Percentiles rank a stretch among this genome's conserved stretches.
These are phyloP conservation scores for Claviceps monticola DNA, from an alignment of 2,329 filamentous ascomycete species.

Conservation along the genomic window DNA sequence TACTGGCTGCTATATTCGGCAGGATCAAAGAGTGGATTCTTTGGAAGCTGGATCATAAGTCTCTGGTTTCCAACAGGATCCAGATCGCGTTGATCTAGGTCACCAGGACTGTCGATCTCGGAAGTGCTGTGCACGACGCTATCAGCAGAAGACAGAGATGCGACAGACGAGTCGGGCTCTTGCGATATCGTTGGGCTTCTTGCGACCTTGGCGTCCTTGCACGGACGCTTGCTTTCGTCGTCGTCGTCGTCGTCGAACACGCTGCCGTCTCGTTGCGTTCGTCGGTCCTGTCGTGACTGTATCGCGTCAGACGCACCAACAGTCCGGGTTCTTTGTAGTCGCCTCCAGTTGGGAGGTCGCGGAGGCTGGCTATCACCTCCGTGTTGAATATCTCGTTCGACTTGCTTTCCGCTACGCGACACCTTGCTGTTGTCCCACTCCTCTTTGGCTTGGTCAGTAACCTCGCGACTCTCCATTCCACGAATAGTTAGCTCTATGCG, in stretches of 20 bases:
- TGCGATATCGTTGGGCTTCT: constrained; percentile 14
- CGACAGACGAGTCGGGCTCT: constrained; percentile 17
- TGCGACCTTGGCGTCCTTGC: constrained; percentile 11
- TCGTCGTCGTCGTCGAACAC: constrained; percentile 8
- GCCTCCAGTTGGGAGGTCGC: constrained; percentile 16
- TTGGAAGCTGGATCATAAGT: constrained; percentile 18
- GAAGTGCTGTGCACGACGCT: constrained; percentile 7
- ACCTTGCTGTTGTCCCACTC: constrained; percentile 21
- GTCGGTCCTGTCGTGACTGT: not conserved
- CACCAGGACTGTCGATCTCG: constrained; percentile 4
- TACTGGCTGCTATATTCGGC: constrained; percentile 22
- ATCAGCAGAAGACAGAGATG: constrained; percentile 14
- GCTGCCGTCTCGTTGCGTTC: constrained; percentile 1
- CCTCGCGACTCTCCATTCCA: constrained; percentile 14
- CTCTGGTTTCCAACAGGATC: constrained; percentile 3
- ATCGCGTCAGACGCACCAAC: not conserved
- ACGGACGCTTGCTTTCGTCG: constrained; percentile 9
- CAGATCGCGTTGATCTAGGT: not conserved
- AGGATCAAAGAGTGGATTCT: constrained; percentile 18
- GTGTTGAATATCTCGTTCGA: constrained; percentile 3
- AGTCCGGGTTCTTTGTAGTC: constrained; percentile 5
- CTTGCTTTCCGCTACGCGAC: constrained; percentile 1
- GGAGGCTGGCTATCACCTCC: constrained; percentile 14
- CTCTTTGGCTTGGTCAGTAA: constrained; percentile 16
- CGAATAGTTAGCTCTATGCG: constrained; percentile 9